Evolutionary conservation across 2,329 filamentous ascomycete genomes (phyloP).

Genomic region (Cladosporium halotolerans): DNA sequence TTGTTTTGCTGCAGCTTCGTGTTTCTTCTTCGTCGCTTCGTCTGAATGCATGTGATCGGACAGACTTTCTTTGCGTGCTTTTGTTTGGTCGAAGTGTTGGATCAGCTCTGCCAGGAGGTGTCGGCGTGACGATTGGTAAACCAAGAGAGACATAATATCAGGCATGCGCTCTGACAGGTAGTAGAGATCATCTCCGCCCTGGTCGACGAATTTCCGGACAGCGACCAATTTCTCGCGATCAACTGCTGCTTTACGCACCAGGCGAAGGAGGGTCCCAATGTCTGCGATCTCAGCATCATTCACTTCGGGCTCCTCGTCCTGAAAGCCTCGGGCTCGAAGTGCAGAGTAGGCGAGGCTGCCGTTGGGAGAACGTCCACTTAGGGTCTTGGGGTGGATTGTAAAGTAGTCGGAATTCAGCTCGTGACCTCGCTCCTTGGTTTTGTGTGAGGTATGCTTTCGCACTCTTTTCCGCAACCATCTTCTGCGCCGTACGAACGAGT

Average conservation of each 20-base stretch:
- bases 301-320: conserved; percentile 39
- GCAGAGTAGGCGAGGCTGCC: conserved; percentile 15
- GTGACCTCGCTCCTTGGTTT: conserved; percentile 50
- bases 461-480: conserved; percentile 80
- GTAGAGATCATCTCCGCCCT: conserved; percentile 68
- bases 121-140: conserved; percentile 82
- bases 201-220: conserved; percentile 71
- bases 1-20: conserved; percentile 34
- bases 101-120: conserved; percentile 66
- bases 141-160: conserved; percentile 75
- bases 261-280: conserved; percentile 61
- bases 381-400: conserved; percentile 50
- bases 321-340: conserved; percentile 2
- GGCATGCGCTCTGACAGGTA: conserved; percentile 72
- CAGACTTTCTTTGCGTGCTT: conserved; percentile 45
- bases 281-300: conserved; percentile 54
- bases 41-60: conserved; percentile 30
- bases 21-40: conserved; percentile 40
- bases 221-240: conserved; percentile 88
- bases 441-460: conserved; percentile 48
- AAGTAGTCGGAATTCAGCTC: conserved; percentile 75
- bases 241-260: conserved; percentile 64
- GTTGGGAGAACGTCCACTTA: conserved; percentile 16
- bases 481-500: conserved; percentile 84
- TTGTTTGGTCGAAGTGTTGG: conserved; percentile 51